Conservation (phyloP, 2,329 filamentous ascomycete species). For the Pyricularia sp. region DNA sequence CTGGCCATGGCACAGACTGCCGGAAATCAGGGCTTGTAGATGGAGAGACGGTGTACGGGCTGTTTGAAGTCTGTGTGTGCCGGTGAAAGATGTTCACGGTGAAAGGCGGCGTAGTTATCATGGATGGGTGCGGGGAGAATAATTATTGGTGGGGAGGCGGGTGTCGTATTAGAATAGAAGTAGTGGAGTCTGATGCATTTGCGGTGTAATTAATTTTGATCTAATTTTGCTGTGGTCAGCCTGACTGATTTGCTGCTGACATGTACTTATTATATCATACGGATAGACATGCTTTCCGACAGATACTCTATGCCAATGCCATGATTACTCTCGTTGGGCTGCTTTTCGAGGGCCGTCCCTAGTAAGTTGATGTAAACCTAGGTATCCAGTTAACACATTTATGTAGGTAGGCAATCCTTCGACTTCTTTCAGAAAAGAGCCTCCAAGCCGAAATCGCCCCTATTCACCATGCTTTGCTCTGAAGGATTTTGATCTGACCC, state of each 20-base stretch:
- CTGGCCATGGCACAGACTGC: slow-evolving; percentile 4
- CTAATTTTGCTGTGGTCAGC: not conserved
- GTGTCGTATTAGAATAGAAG: not conserved
- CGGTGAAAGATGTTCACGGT: not conserved
- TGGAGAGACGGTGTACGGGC: slow-evolving; percentile 45
- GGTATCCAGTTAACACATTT: no score
- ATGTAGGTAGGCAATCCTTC: no score
- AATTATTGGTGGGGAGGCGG: not conserved
- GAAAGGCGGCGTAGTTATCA: not conserved
- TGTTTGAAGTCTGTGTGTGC: slow-evolving; percentile 32
- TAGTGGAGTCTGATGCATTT: not conserved
- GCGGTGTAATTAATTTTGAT: no score
- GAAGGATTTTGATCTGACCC: not conserved
- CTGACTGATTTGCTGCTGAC: not conserved
- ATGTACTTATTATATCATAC: no score
- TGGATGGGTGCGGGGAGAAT: not conserved
- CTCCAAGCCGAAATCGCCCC: not conserved
- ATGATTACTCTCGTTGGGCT: not conserved
- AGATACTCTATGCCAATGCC: not conserved
- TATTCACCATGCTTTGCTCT: not conserved
- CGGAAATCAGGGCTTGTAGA: slow-evolving; percentile 37
- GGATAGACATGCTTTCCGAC: not conserved
- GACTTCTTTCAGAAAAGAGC: no score
- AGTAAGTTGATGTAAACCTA: not conserved
- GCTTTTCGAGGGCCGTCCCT: not conserved